Evolutionary conservation across 2,329 filamentous ascomycete species (phyloP), one percentile per base, ranked within the genome.

Genomic region (Chrysoporthe puriensis): DNA sequence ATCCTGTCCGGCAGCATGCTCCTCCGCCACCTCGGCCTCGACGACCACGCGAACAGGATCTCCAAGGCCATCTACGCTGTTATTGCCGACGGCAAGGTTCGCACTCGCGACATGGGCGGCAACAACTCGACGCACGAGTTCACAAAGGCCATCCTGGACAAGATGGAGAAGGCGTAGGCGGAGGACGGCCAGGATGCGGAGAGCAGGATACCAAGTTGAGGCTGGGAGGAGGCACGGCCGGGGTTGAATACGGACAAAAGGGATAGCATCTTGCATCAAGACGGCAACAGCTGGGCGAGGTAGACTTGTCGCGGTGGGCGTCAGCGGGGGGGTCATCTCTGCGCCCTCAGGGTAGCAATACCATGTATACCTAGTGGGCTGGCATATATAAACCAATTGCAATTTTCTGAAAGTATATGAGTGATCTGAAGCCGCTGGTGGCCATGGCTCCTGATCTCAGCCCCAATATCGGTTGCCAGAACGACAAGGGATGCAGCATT

Each of bases 21-120:
- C 76, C 88, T 99, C 80, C 91, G 96, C 79, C 96, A 99, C 84
- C 88, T 99, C 73, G 96, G 96, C 74, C 91, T 99, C 63, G 95
- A 99, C 78, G 94, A 98, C 81, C 96, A 99, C 81, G 96, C 96
- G 77, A 97, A 97, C 89, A 91, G 96, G 79, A 97, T 98, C 83
- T 96, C 93, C 80, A 95, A 95, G 86, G 91, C 91, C 73, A 84
- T 90, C 74, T 90, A 90, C 77, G 85, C 84, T 72, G 88, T 90
- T 63, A 98, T 99, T 79, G 90, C 91, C 74, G 93, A 97, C 78
- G 94, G 93, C 79, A 90, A 93, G 83, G 86, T 89, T 77, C 91
- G 94, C 80, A 99, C 96, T 72, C 91, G 91, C 76, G 96, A 99
- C 79, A 97, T 99, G 96, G 95, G 95, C 78, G 96, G 96, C 79